Evolutionary conservation across 192 early-diverging fungal genomes (phyloP), one percentile per base, ranked within the genome.

Genomic region (Coemansia sp.): DNA sequence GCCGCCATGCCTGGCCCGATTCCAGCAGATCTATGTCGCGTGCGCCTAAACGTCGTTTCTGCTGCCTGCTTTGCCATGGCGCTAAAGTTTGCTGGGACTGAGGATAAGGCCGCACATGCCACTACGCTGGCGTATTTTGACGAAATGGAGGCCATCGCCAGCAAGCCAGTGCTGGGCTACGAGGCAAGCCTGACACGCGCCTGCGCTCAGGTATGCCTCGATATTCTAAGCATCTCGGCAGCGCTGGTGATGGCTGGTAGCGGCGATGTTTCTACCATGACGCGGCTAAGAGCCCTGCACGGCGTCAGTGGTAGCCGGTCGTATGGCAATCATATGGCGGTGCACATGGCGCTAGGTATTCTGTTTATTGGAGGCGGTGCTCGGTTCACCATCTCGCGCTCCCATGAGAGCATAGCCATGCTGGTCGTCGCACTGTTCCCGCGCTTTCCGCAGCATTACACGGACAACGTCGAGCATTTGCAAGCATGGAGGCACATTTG

Each of bases 221-320:
- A 94, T 72, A 87, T 92, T 3, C 39, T 91, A 6, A 70, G 86
- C 4, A 75, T 88, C 3, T 82, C 89, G 5, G 73, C 87, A 0
- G 85, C 89, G 1, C 85, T 94, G 58, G 88, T 98, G 1, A 86
- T 94, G 76, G 92, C 94, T 8, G 96, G 95, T 30, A 90, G 89
- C 7, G 95, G 95, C 4, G 78, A 93, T 65, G 62, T 89, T 11
- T 86, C 87, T 10, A 72, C 89, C 4, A 76, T 93, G 40, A 68
- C 81, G 42, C 65, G 89, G 19, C 66, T 96, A 21, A 84, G 88
- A 8, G 68, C 64, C 21, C 63, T 91, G 14, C 86, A 90, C 57
- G 76, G 76, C 11, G 64, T 62, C 9, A 83, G 55, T 23, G 28
- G 63, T 10, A 44, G 57, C 11, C 62, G 69, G n/a, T 47, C 76